Evolutionary conservation across 257 asterid genomes (phyloP).

Genomic region (Agastache rugosa): DNA sequence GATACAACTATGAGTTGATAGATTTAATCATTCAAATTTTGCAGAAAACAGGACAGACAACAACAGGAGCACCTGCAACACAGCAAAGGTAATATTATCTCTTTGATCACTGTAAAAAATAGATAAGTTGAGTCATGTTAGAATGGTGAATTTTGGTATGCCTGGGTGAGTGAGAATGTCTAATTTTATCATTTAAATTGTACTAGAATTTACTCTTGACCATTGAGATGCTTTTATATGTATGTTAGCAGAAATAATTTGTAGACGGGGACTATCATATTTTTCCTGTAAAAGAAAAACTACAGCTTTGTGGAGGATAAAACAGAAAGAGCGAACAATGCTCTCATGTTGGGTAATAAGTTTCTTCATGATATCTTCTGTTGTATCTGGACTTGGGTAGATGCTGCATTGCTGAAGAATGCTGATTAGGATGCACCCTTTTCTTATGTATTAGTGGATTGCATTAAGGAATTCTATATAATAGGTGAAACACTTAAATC

Average conservation of each 20-base stretch:
- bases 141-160: conserved; percentile 18
- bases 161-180: conserved; percentile 13
- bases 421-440: conserved; percentile 1
- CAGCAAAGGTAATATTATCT: conserved; percentile 56
- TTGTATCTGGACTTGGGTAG: not conserved
- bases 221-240: conserved; percentile 4
- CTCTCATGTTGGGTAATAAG: not conserved
- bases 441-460: conserved; percentile 16
- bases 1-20: not conserved
- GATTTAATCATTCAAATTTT: conserved; percentile 34
- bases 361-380: conserved; percentile 7
- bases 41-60: conserved; percentile 70
- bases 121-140: conserved; percentile 2
- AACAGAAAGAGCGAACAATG: not conserved
- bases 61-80: conserved; percentile 45
- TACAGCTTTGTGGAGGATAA: not conserved
- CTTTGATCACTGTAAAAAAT: conserved; percentile 3
- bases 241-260: conserved; percentile 6
- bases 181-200: conserved; percentile 14
- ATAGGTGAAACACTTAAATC: not conserved
- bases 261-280: not conserved
- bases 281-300: not conserved
- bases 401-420: conserved; percentile 14
- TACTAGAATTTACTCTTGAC: conserved; percentile 10
- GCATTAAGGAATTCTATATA: conserved; percentile 2